Percentiles rank a stretch among this genome's conserved stretches.
Evolutionary conservation across 257 asterid species (phyloP).

Genomic region (Solanum lycopersicoides): DNA sequence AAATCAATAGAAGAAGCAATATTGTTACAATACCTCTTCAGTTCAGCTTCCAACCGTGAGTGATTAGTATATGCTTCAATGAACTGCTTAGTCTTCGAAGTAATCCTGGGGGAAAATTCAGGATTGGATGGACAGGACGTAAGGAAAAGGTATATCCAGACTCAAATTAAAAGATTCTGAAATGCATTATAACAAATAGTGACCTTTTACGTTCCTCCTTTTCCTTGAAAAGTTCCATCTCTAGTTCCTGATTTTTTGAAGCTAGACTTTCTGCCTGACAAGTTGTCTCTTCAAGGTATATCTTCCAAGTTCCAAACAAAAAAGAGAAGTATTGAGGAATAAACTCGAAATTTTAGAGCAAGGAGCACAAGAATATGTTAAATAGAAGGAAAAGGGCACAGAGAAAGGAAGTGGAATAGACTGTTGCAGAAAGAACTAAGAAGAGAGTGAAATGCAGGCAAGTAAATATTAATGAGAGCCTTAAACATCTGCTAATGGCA

Average conservation of each 20-base stretch:
- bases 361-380: background rate
- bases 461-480: background rate
- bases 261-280: slow-evolving; percentile 43
- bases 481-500: background rate
- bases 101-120: slow-evolving; percentile 32
- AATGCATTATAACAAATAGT: background rate
- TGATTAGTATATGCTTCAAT: slow-evolving; percentile 63
- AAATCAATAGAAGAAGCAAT: background rate
- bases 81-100: slow-evolving; percentile 58
- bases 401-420: background rate
- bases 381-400: background rate
- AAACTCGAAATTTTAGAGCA: background rate
- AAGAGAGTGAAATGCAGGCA: background rate
- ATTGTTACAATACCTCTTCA: slow-evolving; percentile 52
- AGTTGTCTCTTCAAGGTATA: slow-evolving; percentile 49
- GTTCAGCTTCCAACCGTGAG: slow-evolving; percentile 58
- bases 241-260: slow-evolving; percentile 56
- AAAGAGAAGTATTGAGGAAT: background rate
- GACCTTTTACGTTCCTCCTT: slow-evolving; percentile 76
- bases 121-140: background rate
- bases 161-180: background rate
- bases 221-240: slow-evolving; percentile 53
- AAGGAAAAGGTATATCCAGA: background rate
- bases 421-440: background rate
- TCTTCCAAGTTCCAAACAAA: slow-evolving; percentile 28